Percentiles rank a stretch among this genome's conserved stretches.
Conservation (phyloP, 2,329 filamentous ascomycete species). For the Pseudogymnoascus sp. region DNA sequence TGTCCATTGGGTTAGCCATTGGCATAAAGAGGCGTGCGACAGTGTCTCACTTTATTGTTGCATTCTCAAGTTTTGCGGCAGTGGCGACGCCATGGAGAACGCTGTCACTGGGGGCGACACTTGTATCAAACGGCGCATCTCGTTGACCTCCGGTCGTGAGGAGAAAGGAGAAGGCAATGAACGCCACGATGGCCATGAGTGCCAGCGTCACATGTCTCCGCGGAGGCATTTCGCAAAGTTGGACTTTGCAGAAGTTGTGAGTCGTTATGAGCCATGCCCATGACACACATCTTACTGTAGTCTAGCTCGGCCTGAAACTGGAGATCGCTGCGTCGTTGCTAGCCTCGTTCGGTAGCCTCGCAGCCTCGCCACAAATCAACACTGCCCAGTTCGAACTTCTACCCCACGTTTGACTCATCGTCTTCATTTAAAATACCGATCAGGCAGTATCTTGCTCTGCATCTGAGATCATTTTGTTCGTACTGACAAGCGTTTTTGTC, state of each 20-base stretch:
- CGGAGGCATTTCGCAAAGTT: conserved; percentile 24
- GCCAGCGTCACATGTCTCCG: conserved; percentile 44
- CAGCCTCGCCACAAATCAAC: conserved; percentile 8
- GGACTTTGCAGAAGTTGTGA: conserved; percentile 2
- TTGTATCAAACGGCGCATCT: conserved; percentile 18
- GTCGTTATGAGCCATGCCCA: not conserved
- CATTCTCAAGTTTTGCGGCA: conserved; percentile 75
- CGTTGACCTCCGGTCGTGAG: conserved; percentile 30
- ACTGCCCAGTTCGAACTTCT: conserved; percentile 3
- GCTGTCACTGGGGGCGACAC: conserved; percentile 24
- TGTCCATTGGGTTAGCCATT: conserved; percentile 14
- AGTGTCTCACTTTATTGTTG: conserved; percentile 60
- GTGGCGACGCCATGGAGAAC: conserved; percentile 63
- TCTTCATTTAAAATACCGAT: conserved; percentile 1
- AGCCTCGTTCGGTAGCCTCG: conserved; percentile 6
- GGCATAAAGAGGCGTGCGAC: not conserved
- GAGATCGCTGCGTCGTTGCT: not conserved
- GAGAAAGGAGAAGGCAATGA: conserved; percentile 53
- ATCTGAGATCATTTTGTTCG: not conserved
- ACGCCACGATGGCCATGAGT: conserved; percentile 48
- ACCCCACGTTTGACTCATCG: conserved; percentile 3
- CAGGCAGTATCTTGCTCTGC: not conserved
- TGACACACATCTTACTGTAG: not conserved
- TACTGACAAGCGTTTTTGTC: not conserved
- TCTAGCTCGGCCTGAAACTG: not conserved